Percentiles rank a stretch among this genome's conserved stretches.
phyloP scores from a whole-genome alignment of 2,329 filamentous ascomycete species.

The Fusarium abutilonis region DNA sequence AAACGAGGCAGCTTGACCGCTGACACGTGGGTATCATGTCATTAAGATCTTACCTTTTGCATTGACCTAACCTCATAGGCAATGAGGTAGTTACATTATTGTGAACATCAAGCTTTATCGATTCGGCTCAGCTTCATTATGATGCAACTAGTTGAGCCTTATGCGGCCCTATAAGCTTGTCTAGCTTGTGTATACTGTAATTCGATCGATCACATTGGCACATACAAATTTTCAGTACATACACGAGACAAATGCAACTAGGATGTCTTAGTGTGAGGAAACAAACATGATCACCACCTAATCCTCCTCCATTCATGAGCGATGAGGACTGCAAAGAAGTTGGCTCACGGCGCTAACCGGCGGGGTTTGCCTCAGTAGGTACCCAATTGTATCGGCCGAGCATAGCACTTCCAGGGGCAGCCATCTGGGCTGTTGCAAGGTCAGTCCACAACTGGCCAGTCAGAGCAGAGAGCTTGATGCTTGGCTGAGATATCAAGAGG shows the following conservation, averaged over 20 bases:
- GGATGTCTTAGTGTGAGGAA: neutral
- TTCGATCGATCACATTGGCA: constrained; percentile 11
- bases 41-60: constrained; percentile 2
- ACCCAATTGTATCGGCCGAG: constrained; percentile 27
- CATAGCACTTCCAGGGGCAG: constrained; percentile 16
- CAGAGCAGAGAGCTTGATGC: constrained; percentile 12
- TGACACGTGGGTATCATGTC: constrained; percentile 12
- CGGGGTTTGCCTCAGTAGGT: constrained; percentile 14
- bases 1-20: neutral
- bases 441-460: constrained; percentile 35
- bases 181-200: neutral
- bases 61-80: constrained; percentile 10
- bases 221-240: neutral
- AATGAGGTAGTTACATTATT: constrained; percentile 19
- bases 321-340: neutral
- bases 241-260: constrained; percentile 5
- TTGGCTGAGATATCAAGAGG: constrained; percentile 25
- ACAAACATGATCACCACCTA: neutral
- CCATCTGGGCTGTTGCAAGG: constrained; percentile 22
- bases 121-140: neutral
- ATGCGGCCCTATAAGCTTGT: neutral
- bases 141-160: constrained; percentile 1
- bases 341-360: constrained; percentile 25
- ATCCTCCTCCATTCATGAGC: neutral
- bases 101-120: neutral